These are phyloP conservation scores for Tolypocladium paradoxum DNA, from an alignment of 2,329 filamentous ascomycete genomes.

Conservation along the genomic window DNA sequence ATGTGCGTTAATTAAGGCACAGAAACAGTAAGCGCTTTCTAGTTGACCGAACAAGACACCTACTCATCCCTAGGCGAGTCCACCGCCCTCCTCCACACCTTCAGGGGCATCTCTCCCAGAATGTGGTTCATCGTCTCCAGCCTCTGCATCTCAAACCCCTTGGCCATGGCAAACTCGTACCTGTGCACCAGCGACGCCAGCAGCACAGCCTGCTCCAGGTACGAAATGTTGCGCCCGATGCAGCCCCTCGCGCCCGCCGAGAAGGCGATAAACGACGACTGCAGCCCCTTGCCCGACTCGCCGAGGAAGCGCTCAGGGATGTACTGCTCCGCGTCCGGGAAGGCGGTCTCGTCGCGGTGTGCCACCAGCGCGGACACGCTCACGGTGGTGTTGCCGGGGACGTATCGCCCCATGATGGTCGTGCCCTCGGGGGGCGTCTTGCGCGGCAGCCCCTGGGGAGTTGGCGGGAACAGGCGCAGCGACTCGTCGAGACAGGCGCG, in stretches of 20 bases:
- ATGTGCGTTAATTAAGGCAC: too few relatives aligned
- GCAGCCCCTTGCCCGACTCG: slow-evolving; percentile 19
- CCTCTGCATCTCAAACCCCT: slow-evolving; percentile 9
- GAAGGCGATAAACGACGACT: slow-evolving; percentile 29
- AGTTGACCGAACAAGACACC: too few relatives aligned
- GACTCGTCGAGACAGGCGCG: too few relatives aligned
- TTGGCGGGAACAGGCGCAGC: too few relatives aligned
- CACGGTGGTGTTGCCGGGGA: too few relatives aligned
- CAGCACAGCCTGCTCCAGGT: slow-evolving; percentile 35
- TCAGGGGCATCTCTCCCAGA: slow-evolving; percentile 11
- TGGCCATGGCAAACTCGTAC: slow-evolving; percentile 25
- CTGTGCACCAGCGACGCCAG: slow-evolving; percentile 30
- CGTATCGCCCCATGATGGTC: too few relatives aligned
- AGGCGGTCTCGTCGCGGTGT: too few relatives aligned
- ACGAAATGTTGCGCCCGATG: slow-evolving; percentile 27
- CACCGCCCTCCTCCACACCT: slow-evolving; percentile 12
- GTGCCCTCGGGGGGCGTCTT: too few relatives aligned
- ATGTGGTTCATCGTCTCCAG: slow-evolving; percentile 12
- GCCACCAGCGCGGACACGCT: too few relatives aligned
- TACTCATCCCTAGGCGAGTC: background rate
- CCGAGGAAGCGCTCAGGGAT: slow-evolving; percentile 30
- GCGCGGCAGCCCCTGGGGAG: too few relatives aligned
- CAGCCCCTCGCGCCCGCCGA: slow-evolving; percentile 30
- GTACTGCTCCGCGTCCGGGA: too few relatives aligned
- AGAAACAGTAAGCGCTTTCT: too few relatives aligned